Conservation (phyloP, 305 asterid species). For the Fraxinus sp. region DNA sequence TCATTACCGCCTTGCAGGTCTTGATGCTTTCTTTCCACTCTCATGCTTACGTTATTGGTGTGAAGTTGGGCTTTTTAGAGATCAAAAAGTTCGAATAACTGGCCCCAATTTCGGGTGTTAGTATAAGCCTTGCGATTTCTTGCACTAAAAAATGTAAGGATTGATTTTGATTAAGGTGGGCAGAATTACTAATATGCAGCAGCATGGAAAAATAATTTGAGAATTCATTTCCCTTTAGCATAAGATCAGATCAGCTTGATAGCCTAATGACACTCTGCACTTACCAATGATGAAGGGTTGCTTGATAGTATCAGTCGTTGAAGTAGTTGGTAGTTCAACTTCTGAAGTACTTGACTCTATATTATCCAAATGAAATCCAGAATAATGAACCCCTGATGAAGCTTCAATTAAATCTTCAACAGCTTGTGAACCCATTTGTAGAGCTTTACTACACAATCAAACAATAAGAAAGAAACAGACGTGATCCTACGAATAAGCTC, state of each 20-base stretch:
- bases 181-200: background rate
- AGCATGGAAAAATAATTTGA: slow-evolving; percentile 5
- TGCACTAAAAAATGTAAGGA: background rate
- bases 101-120: background rate
- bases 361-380: slow-evolving; percentile 77
- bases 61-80: background rate
- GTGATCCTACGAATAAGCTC: slow-evolving; percentile 21
- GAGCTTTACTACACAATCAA: slow-evolving; percentile 31
- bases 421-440: slow-evolving; percentile 73
- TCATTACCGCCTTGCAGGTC: background rate
- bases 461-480: background rate
- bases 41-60: background rate
- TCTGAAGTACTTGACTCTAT: slow-evolving; percentile 31
- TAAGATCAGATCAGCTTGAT: slow-evolving; percentile 18
- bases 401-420: slow-evolving; percentile 85
- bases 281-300: slow-evolving; percentile 92
- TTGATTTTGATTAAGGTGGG: background rate
- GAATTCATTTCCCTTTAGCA: slow-evolving; percentile 16
- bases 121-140: background rate
- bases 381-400: slow-evolving; percentile 84
- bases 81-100: background rate
- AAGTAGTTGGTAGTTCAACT: slow-evolving; percentile 51
- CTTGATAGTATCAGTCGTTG: slow-evolving; percentile 52
- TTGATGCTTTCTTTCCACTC: background rate
- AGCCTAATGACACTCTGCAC: slow-evolving; percentile 16